Percentiles rank a stretch among this genome's conserved stretches.
phyloP scores from a whole-genome alignment of 202 grass and related monocot species.

The Brachypodium distachyon region DNA sequence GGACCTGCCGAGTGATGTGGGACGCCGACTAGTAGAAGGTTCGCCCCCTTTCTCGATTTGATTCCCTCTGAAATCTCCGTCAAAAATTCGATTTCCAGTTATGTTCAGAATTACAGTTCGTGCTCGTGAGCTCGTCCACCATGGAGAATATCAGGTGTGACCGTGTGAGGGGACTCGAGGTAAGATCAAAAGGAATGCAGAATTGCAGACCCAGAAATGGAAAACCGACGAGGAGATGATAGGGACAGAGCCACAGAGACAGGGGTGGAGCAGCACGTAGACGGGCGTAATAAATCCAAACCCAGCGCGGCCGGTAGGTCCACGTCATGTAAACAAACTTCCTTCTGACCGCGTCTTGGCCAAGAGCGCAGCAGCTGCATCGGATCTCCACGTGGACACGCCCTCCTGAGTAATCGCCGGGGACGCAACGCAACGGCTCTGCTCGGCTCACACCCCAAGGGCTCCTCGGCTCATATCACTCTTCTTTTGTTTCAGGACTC shows the following conservation, averaged over 20 bases:
- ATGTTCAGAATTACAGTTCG: background rate
- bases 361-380: background rate
- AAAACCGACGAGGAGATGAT: background rate
- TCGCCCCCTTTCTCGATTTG: background rate
- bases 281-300: background rate
- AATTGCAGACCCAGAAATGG: background rate
- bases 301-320: background rate
- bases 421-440: background rate
- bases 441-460: background rate
- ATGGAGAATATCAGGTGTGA: background rate
- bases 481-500: background rate
- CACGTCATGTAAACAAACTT: background rate
- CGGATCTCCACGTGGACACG: background rate
- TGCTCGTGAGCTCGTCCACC: background rate
- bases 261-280: background rate
- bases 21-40: background rate
- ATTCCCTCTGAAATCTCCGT: background rate
- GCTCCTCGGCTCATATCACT: background rate
- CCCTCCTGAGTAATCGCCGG: slow-evolving; percentile 7
- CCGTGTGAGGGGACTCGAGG: background rate
- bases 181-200: background rate
- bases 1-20: background rate
- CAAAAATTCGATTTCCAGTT: background rate
- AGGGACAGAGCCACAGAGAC: background rate
- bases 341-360: background rate